Base-by-base conservation (phyloP, 257 asterid genomes). In the Haberlea rhodopensis region DNA sequence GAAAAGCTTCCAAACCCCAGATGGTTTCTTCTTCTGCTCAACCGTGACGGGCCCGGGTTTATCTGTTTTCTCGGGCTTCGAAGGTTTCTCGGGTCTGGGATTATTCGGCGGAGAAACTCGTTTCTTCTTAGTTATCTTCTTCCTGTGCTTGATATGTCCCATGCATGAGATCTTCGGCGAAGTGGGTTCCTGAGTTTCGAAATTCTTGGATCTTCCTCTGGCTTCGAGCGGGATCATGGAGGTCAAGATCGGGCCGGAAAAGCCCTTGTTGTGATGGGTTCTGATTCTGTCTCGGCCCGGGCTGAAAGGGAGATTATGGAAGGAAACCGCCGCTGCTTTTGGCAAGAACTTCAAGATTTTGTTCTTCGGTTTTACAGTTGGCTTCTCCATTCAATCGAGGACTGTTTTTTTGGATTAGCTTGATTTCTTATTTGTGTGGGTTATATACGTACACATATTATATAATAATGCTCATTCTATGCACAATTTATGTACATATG, bases 151-250 rank as follows among this genome's bases (percentile, higher is more conserved):
- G 67, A 83, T 76, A 10, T 78, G 84, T 3, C 89, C 89, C 71
- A 83, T 80, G 76, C 89, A 83, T 0, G 89, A 80, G 20, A 83
- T 75, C 74, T 76, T 83, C 5, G 89, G 89, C 0, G 89, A 83
- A n/a, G 78, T 73, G 5, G 89, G 89, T 57, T 83, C 89, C 61
- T 62, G 73, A 1, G 79, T 8, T 13, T 53, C 76, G 29, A 71
- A 70, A 21, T 62, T 80, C 46, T 52, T 71, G 4, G 80, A 40
- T 31, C 57, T 72, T 9, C 23, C 53, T 54, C 82, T 37, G 0
- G 84, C 84, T 58, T 83, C 86, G 6, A 57, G 64, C 23, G 76
- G 76, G 22, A 73, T 71, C 0, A 57, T 51, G 0, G 80, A 65
- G n/a, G 46, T 37, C n/a, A 71, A 53, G 6, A 75, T 34, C 31